Evolutionary conservation across 2,329 filamentous ascomycete species (phyloP).

Genomic region (Ophiosphaerella narmari): DNA sequence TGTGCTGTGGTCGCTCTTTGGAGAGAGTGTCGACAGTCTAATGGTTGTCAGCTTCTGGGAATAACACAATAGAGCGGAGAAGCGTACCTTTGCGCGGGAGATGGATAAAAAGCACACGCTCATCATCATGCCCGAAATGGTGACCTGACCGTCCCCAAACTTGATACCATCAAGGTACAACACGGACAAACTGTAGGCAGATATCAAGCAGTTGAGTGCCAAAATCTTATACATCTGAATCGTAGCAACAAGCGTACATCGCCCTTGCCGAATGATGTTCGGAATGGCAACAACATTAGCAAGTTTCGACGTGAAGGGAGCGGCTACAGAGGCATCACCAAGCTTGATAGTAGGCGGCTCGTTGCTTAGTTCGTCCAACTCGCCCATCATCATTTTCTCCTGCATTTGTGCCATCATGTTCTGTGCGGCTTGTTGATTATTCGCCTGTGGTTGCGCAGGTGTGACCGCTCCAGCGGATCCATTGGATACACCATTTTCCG

Average conservation of each 20-base stretch:
- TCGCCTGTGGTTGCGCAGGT: slow-evolving; percentile 66
- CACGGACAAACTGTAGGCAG: slow-evolving; percentile 94
- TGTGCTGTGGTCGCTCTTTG: slow-evolving; percentile 95
- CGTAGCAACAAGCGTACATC: slow-evolving; percentile 95
- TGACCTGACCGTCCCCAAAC: slow-evolving; percentile 97
- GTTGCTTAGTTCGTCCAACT: slow-evolving; percentile 72
- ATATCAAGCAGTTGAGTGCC: slow-evolving; percentile 95
- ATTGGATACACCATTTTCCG: slow-evolving; percentile 44
- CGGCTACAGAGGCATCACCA: slow-evolving; percentile 94
- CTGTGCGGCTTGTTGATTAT: slow-evolving; percentile 79
- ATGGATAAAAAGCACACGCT: slow-evolving; percentile 99
- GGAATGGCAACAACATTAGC: slow-evolving; percentile 96
- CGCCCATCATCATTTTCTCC: slow-evolving; percentile 83
- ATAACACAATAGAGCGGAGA: not conserved
- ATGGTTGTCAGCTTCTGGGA: slow-evolving; percentile 30
- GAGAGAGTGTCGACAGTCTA: slow-evolving; percentile 89
- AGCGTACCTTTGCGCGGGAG: slow-evolving; percentile 79
- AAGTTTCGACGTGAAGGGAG: slow-evolving; percentile 96
- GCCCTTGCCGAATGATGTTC: slow-evolving; percentile 97
- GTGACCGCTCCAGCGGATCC: slow-evolving; percentile 54
- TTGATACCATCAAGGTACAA: slow-evolving; percentile 98
- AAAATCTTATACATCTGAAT: slow-evolving; percentile 99
- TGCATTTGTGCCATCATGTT: slow-evolving; percentile 86
- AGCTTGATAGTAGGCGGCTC: slow-evolving; percentile 97
- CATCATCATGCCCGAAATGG: slow-evolving; percentile 99